Percentiles rank a stretch among this genome's conserved stretches.
Conservation (phyloP, 2,329 filamentous ascomycete genomes). For the Diaporthe citriasiana region DNA sequence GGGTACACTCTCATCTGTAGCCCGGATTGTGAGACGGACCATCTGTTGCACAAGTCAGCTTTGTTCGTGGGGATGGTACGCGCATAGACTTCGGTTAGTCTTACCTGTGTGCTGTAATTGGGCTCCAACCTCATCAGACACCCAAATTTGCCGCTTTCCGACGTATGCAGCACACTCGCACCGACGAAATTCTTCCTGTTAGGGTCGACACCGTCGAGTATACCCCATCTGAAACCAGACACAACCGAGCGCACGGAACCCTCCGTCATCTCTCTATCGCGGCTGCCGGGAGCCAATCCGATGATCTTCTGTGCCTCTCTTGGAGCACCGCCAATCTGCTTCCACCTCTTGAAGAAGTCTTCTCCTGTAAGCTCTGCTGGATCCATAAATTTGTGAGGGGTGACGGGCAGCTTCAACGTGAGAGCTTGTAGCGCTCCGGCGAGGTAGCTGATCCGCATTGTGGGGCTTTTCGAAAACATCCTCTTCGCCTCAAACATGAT, state of each 20-base stretch:
- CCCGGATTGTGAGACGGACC: conserved; percentile 93
- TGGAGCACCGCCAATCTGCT: conserved; percentile 92
- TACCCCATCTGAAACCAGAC: conserved; percentile 89
- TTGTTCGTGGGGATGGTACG: not conserved
- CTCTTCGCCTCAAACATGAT: conserved; percentile 92
- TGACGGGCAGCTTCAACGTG: conserved; percentile 89
- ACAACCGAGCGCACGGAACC: conserved; percentile 80
- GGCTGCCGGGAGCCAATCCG: conserved; percentile 69
- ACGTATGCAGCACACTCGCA: conserved; percentile 86
- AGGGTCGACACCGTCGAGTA: conserved; percentile 88
- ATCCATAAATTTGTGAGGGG: conserved; percentile 97
- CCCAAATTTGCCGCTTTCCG: conserved; percentile 89
- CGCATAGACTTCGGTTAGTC: conserved; percentile 47
- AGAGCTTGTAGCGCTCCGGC: conserved; percentile 93
- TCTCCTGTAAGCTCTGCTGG: conserved; percentile 87
- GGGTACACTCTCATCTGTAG: conserved; percentile 92
- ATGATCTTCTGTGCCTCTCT: conserved; percentile 93
- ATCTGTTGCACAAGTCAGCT: conserved; percentile 72
- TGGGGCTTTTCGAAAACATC: conserved; percentile 87
- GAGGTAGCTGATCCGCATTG: conserved; percentile 93
- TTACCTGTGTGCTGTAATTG: conserved; percentile 91
- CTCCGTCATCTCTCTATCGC: conserved; percentile 76
- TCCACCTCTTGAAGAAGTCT: conserved; percentile 99
- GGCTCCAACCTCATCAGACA: conserved; percentile 95
- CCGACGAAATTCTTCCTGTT: conserved; percentile 96